Evolutionary conservation across 2,329 filamentous ascomycete species (phyloP), one percentile per base, ranked within the genome.

Genomic region (Akanthomyces muscarius): DNA sequence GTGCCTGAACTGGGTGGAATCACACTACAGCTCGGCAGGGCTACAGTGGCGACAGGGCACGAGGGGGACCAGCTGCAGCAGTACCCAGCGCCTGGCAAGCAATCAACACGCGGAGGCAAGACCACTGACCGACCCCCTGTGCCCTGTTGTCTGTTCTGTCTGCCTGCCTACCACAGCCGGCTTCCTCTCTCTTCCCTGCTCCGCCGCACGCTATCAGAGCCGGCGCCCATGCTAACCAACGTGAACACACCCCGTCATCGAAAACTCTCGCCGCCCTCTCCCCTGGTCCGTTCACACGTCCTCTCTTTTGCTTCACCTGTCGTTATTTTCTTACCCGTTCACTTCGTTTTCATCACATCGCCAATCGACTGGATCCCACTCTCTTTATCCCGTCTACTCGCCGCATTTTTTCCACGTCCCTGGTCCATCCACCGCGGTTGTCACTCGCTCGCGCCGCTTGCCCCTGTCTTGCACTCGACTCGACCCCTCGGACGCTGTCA

Each of bases 401-500:
- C 13, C 42, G 30, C 44, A 48, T 25, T n/a, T 51, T 25, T 21
- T 42, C 13, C 4, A 2, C 42, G n/a, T 10, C 13, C 5, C 23
- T 18, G 10, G 28, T 3, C 18, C 23, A 6, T 10, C 30, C 13
- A 33, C 57, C 16, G 23, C 47, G 47, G 38, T 28, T 25, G 36
- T 42, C 45, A 41, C 56, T 59, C 56, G 44, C 21, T 59, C 55
- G 28, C 55, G 21, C 42, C 10, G 30, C 25, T 52, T 30, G 23
- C 57, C 57, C 57, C 47, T 52, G 47, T 52, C 57, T 25, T 38
- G 36, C 38, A 28, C 14, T 36, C 7, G 7, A 36, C 50, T 60
- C 47, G 47, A 60, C 57, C 57, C 57, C 57, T 60, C 57, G 47
- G 18, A 52, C 56, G n/a, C 48, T 52, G 23, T 41, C 41, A 56